These are phyloP conservation scores for Hydrangea macrophylla DNA, from an alignment of 148 eudicot genomes.

Conservation along the genomic window DNA sequence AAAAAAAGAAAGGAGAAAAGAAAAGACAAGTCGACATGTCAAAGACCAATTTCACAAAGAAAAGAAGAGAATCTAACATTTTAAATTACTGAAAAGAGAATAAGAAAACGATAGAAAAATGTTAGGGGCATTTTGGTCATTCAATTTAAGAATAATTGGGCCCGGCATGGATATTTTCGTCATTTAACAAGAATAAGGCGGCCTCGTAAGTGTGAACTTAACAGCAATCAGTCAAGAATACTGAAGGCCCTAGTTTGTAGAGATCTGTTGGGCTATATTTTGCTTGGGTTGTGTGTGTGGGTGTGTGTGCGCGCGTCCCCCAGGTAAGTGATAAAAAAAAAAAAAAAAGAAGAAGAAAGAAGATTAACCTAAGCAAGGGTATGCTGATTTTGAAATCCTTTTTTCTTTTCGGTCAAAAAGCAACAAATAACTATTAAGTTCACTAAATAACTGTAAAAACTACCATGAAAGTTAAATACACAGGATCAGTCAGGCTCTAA, in stretches of 20 bases:
- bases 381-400: background rate
- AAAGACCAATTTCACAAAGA: background rate
- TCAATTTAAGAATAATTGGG: too few species aligned
- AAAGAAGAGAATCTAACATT: background rate
- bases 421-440: background rate
- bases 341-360: background rate
- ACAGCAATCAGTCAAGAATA: too few species aligned
- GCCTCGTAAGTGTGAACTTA: background rate
- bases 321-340: too few species aligned
- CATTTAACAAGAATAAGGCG: background rate
- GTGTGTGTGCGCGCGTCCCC: too few species aligned
- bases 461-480: background rate
- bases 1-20: too few species aligned
- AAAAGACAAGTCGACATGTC: too few species aligned
- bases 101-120: background rate
- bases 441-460: background rate
- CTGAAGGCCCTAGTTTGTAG: too few species aligned
- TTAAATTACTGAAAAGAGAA: background rate
- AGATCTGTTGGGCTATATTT: too few species aligned
- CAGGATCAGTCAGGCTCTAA: too few species aligned
- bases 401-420: too few species aligned
- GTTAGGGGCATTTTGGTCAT: background rate
- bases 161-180: too few species aligned
- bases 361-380: background rate
- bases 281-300: too few species aligned